Conservation (phyloP, 129 eudicot genomes). For the Centrapalus pauciflorus region DNA sequence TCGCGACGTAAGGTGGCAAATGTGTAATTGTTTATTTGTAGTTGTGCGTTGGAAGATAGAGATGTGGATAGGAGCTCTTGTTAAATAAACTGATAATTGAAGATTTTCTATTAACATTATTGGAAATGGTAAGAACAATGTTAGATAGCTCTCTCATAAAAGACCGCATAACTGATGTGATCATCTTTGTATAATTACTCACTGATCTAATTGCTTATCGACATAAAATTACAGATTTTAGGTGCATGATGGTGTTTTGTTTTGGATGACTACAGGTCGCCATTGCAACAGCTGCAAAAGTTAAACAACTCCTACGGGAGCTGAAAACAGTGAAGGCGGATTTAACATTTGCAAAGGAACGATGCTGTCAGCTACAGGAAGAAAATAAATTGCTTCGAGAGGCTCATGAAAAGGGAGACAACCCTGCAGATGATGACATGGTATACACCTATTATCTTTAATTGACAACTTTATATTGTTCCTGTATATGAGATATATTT, state of each 20-base stretch:
- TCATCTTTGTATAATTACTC: background rate
- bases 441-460: slow-evolving; percentile 27
- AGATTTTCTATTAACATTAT: background rate
- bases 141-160: background rate
- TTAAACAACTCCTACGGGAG: slow-evolving; percentile 65
- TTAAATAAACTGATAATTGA: background rate
- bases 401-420: slow-evolving; percentile 49
- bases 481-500: background rate
- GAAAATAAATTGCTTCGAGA: slow-evolving; percentile 73
- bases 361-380: slow-evolving; percentile 74
- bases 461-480: background rate
- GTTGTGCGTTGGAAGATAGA: background rate
- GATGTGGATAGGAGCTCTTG: background rate
- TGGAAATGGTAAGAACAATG: background rate
- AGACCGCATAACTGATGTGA: background rate
- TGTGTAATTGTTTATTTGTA: slow-evolving; percentile 20
- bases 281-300: slow-evolving; percentile 80
- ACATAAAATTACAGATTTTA: background rate
- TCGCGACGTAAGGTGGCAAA: slow-evolving; percentile 85
- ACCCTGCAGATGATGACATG: slow-evolving; percentile 76
- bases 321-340: slow-evolving; percentile 78
- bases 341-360: slow-evolving; percentile 61
- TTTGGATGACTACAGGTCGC: slow-evolving; percentile 52
- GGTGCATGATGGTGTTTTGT: background rate
- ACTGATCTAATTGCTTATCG: background rate